Base-by-base conservation (phyloP, 805 yeast genomes). In the Pichia cephalocereana region DNA sequence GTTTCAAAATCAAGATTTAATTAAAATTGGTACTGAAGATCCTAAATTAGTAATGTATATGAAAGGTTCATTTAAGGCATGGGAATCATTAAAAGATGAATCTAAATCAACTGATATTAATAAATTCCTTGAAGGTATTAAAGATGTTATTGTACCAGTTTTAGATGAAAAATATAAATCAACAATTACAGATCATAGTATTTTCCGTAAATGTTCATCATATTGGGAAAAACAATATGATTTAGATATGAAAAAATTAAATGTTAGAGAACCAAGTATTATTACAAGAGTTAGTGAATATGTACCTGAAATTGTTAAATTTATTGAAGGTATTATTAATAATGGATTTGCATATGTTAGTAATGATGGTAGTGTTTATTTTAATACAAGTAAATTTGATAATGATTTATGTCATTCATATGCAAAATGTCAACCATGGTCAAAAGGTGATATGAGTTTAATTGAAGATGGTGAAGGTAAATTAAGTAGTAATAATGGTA, bases 361-460 rank as follows among this genome's bases (percentile, higher is more conserved):
- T 2, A 67, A 65, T 6, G 96, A 90, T 61, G 98, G 97, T 0
- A 85, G 95, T 10, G 99, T 93, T n/a, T 93, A 93, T 67, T 93
- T 93, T 64, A 95, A 93, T 67, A 90, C 97, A 12, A 76, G 70
- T 8, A 77, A 79, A 44, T 93, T 91, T 63, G 98, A 93, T 57
- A 69, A 69, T 37, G 71, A 74, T 46, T 78, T 80, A 8, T 68
- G 75, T 41, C 99, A 93, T 63, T 83, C 76, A 50, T 93, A 93
- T 65, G 98, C 98, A 38, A 93, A 93, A 67, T 79, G 90, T 59
- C 98, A 93, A 69, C 99, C 99, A 18, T 91, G 98, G 98, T 93
- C 90, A 62, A 87, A 88, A 67, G 96, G 96, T 45, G 82, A 89
- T 56, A 67, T 80, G 64, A 89, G 81, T 42, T 77, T 93, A 50